Evolutionary conservation across 2,329 filamentous ascomycete genomes (phyloP).

Genomic region (Cyphellophora europaea): DNA sequence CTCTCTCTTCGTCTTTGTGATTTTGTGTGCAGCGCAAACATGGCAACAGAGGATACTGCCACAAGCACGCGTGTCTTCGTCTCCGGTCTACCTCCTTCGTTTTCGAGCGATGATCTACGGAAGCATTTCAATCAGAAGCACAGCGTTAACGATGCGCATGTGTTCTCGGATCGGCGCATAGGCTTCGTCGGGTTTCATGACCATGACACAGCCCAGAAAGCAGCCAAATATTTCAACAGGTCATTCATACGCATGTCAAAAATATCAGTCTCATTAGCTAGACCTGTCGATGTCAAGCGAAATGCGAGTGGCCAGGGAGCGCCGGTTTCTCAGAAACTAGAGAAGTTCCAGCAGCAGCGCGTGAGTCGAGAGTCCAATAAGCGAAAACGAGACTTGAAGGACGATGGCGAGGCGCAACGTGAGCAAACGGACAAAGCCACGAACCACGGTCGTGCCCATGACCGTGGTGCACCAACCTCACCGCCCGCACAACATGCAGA

Average conservation of each 20-base stretch:
- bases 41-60: background rate
- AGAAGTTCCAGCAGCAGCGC: background rate
- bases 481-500: background rate
- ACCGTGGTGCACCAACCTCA: too few relatives aligned
- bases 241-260: slow-evolving; percentile 94
- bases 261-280: slow-evolving; percentile 80
- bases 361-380: slow-evolving; percentile 2
- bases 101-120: slow-evolving; percentile 75
- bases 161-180: slow-evolving; percentile 81
- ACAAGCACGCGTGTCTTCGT: slow-evolving; percentile 57
- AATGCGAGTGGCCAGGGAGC: slow-evolving; percentile 10
- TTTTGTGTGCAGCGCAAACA: too few relatives aligned
- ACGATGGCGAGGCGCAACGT: slow-evolving; percentile 7
- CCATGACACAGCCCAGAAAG: slow-evolving; percentile 66
- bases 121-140: slow-evolving; percentile 77
- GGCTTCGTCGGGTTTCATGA: slow-evolving; percentile 92
- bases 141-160: slow-evolving; percentile 81
- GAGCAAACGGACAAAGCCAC: too few relatives aligned
- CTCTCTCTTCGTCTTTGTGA: too few relatives aligned
- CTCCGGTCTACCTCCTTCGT: slow-evolving; percentile 69
- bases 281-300: slow-evolving; percentile 51
- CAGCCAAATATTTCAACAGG: slow-evolving; percentile 91
- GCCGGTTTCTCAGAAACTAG: slow-evolving; percentile 12
- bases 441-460: too few relatives aligned
- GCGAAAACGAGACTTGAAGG: slow-evolving; percentile 4